A percentile compares a stretch with the other conserved stretches of the same genome.
Evolutionary conservation across 495 filamentous ascomycete genomes (phyloP).

Genomic region (Rhizodiscina lignyota): DNA sequence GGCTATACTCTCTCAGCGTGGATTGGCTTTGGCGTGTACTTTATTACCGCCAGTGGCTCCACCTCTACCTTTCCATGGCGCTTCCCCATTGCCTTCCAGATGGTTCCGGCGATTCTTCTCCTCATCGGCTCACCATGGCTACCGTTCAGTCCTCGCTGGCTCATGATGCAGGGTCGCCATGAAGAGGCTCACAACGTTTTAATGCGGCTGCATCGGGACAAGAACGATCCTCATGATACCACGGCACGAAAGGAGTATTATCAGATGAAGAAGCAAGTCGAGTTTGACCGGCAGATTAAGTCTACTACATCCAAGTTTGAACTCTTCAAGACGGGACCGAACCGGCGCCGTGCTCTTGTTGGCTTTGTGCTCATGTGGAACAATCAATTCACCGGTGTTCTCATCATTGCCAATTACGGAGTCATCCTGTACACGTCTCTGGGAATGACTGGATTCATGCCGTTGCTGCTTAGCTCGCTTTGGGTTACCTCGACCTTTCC

Average conservation of each 20-base stretch:
- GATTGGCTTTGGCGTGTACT: constrained; percentile 5
- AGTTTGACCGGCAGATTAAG: constrained; percentile 10
- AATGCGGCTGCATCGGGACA: constrained; percentile 6
- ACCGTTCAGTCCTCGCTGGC: constrained; percentile 2
- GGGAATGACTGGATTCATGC: constrained; percentile 10
- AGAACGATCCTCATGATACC: constrained; percentile 6
- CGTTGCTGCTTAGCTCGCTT: constrained; percentile 6
- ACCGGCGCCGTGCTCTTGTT: constrained; percentile 12
- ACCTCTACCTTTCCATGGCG: constrained; percentile 3
- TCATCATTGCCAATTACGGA: constrained; percentile 18
- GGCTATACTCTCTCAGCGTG: constrained; percentile 6
- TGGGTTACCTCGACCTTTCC: constrained; percentile 13
- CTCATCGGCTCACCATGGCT: constrained; percentile 2
- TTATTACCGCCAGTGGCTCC: background rate
- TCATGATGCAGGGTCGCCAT: background rate
- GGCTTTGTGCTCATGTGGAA: constrained; percentile 10
- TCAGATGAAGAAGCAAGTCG: constrained; percentile 11
- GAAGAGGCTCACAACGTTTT: constrained; percentile 2
- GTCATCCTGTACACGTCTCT: constrained; percentile 13
- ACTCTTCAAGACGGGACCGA: constrained; percentile 11
- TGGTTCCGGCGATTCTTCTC: constrained; percentile 2
- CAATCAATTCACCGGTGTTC: constrained; percentile 13
- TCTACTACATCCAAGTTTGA: constrained; percentile 8
- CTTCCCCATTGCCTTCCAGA: constrained; percentile 4
- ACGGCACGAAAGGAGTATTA: constrained; percentile 9